Evolutionary conservation across 768 basidiomycete genomes (phyloP).

Genomic region (Paxillus ammoniavirescens): DNA sequence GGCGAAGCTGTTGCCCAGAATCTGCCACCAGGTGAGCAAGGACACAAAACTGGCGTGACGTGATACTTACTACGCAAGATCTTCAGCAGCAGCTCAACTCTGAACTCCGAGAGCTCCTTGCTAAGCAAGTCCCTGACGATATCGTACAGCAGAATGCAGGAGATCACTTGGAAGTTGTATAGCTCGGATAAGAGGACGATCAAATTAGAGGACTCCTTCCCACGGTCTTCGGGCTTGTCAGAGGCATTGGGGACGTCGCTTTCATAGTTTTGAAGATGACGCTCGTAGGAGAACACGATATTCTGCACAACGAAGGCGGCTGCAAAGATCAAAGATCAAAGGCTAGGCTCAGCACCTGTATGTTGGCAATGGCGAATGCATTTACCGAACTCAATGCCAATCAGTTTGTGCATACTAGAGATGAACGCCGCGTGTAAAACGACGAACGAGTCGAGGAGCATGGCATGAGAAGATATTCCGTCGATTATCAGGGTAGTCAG

Average conservation of each 20-base stretch:
- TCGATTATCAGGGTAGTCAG: slow-evolving; percentile 75
- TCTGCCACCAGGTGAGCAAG: slow-evolving; percentile 44
- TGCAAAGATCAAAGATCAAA: slow-evolving; percentile 26
- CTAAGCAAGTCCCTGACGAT: slow-evolving; percentile 75
- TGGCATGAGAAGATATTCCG: slow-evolving; percentile 77
- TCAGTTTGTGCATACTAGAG: slow-evolving; percentile 72
- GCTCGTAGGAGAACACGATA: slow-evolving; percentile 65
- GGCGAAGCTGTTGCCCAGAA: slow-evolving; percentile 88
- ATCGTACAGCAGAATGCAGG: slow-evolving; percentile 87
- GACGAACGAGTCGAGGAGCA: slow-evolving; percentile 85
- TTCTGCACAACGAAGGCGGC: slow-evolving; percentile 84
- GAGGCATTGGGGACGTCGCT: slow-evolving; percentile 7
- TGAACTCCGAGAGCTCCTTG: slow-evolving; percentile 66
- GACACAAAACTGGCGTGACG: background rate
- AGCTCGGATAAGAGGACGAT: slow-evolving; percentile 86
- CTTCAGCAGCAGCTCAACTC: slow-evolving; percentile 85
- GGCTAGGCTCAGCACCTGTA: background rate
- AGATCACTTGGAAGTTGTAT: slow-evolving; percentile 95
- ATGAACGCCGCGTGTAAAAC: slow-evolving; percentile 86
- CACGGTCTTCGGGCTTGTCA: slow-evolving; percentile 39
- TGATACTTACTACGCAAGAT: slow-evolving; percentile 67
- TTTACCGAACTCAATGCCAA: slow-evolving; percentile 89
- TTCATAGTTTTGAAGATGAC: slow-evolving; percentile 42
- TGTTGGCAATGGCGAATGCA: background rate
- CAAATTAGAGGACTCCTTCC: slow-evolving; percentile 90